Conservation (phyloP, 2,329 filamentous ascomycete genomes). For the Hirsutella rhossiliensis region DNA sequence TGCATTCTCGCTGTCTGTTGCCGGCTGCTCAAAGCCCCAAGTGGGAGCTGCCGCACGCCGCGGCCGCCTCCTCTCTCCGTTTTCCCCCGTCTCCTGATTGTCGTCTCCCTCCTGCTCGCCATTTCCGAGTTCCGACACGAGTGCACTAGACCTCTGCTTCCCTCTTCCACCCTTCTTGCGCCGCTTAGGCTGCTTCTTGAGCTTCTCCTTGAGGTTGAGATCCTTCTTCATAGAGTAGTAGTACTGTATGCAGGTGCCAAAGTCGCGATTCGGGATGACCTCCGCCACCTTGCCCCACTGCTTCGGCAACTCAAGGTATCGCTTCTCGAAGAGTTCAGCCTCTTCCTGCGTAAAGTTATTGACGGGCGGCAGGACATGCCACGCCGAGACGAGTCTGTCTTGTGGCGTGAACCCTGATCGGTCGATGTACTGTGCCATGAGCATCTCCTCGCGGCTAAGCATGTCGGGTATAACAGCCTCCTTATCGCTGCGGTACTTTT, state of each 20-base stretch:
- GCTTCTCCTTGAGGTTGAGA: constrained; percentile 64
- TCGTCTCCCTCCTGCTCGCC: constrained; percentile 45
- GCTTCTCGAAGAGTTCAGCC: constrained; percentile 56
- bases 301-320: constrained; percentile 66
- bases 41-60: constrained; percentile 57
- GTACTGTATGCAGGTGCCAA: constrained; percentile 72
- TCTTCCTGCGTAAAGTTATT: constrained; percentile 68
- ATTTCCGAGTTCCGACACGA: constrained; percentile 54
- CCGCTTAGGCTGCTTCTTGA: constrained; percentile 50
- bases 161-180: constrained; percentile 43
- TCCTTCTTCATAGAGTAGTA: constrained; percentile 74
- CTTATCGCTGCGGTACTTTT: constrained; percentile 62
- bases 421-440: constrained; percentile 49
- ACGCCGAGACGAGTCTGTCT: constrained; percentile 55
- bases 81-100: constrained; percentile 43
- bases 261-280: constrained; percentile 53
- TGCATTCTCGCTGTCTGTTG: constrained; percentile 46
- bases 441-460: constrained; percentile 50
- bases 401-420: constrained; percentile 52
- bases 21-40: constrained; percentile 51
- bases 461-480: constrained; percentile 65
- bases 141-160: constrained; percentile 49
- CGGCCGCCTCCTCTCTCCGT: constrained; percentile 48
- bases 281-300: constrained; percentile 72
- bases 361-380: constrained; percentile 59